phyloP scores from a whole-genome alignment of 2,329 filamentous ascomycete genomes.

The Periconia sp. region DNA sequence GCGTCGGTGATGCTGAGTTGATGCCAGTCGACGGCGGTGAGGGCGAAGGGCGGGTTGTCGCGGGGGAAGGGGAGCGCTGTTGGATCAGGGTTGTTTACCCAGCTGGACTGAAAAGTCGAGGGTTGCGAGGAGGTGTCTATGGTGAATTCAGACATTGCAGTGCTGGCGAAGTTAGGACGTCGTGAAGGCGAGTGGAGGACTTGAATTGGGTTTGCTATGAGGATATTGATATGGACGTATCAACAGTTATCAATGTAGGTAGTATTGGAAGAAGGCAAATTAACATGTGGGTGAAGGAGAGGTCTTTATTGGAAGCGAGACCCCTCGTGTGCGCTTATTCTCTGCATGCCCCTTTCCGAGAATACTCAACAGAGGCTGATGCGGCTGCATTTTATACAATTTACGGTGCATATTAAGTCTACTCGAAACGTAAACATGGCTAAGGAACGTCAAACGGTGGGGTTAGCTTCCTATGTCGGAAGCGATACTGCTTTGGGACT shows the following conservation, averaged over 20 bases:
- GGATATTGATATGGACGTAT: background rate
- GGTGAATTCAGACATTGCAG: background rate
- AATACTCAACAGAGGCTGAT: background rate
- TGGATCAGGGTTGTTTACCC: conserved; percentile 34
- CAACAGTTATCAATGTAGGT: too few relatives aligned
- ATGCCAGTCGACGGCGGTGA: conserved; percentile 38
- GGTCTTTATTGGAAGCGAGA: background rate
- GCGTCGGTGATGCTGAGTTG: conserved; percentile 35
- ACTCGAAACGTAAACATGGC: background rate
- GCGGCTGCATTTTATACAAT: background rate
- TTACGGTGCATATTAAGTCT: background rate
- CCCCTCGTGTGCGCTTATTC: background rate
- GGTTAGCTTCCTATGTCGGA: too few relatives aligned
- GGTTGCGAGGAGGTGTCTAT: conserved; percentile 31
- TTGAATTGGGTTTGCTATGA: background rate
- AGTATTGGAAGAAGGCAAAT: background rate
- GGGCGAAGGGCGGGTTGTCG: conserved; percentile 37
- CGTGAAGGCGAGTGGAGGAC: background rate
- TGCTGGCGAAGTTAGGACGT: background rate
- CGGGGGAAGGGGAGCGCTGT: conserved; percentile 37
- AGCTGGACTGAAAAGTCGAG: conserved; percentile 29
- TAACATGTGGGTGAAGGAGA: background rate
- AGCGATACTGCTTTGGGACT: background rate
- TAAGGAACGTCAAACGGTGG: background rate
- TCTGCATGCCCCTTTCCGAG: background rate